phyloP scores from a whole-genome alignment of 352 stramenopile species.

The Phytophthora lateralis region DNA sequence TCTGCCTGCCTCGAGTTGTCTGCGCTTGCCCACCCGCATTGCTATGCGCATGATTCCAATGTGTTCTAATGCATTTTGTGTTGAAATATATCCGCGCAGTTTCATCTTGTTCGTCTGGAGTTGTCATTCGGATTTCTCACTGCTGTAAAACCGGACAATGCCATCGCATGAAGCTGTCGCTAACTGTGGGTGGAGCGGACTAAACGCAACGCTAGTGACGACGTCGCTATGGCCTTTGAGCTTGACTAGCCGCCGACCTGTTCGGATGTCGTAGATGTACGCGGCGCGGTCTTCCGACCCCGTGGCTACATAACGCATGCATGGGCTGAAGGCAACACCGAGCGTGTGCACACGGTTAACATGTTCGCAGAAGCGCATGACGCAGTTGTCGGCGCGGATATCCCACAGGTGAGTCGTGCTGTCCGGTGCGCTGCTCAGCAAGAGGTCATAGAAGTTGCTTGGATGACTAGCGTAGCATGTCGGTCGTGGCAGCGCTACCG shows the following conservation, averaged over 20 bases:
- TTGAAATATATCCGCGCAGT: conserved; percentile 47
- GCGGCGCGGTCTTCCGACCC: conserved; percentile 84
- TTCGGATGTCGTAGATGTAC: conserved; percentile 90
- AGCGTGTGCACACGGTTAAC: conserved; percentile 82
- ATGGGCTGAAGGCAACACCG: conserved; percentile 82
- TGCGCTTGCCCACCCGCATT: conserved; percentile 20
- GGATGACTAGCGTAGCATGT: conserved; percentile 75
- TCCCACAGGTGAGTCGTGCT: conserved; percentile 86
- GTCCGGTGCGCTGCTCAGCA: conserved; percentile 75
- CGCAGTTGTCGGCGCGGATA: conserved; percentile 84
- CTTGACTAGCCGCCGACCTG: conserved; percentile 57
- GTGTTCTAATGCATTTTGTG: conserved; percentile 47
- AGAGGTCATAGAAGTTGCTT: conserved; percentile 84
- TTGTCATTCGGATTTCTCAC: conserved; percentile 13
- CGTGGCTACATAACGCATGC: conserved; percentile 90
- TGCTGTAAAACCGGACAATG: conserved; percentile 63
- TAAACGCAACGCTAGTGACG: conserved; percentile 82
- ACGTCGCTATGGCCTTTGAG: conserved; percentile 75
- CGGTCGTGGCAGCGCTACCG: conserved; percentile 65
- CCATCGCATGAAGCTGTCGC: conserved; percentile 83
- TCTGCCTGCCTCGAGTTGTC: conserved; percentile 35
- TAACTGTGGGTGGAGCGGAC: conserved; percentile 80
- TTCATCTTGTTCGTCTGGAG: conserved; percentile 17
- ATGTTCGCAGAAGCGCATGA: conserved; percentile 87
- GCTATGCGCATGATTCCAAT: conserved; percentile 34